A percentile compares a stretch with the other conserved stretches of the same genome.
Conservation (phyloP, 2,329 filamentous ascomycete genomes). For the Aspergillus chevalieri region DNA sequence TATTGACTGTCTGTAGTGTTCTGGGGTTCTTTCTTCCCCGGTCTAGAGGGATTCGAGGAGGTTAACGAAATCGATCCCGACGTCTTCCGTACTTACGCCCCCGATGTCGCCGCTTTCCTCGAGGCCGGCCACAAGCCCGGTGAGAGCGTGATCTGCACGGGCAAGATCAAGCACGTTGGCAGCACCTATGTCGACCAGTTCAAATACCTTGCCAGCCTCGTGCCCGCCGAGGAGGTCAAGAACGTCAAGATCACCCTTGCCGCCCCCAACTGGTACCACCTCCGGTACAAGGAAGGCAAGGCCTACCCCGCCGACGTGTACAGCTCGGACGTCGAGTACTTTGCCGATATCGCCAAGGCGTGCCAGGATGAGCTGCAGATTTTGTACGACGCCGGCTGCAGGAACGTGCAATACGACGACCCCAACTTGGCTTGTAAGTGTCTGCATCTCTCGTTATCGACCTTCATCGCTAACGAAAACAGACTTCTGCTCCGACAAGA, state of each 20-base stretch:
- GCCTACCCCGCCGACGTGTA: slow-evolving; percentile 55
- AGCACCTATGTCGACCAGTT: slow-evolving; percentile 55
- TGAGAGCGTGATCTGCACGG: slow-evolving; percentile 51
- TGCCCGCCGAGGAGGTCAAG: slow-evolving; percentile 56
- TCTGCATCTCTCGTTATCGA: neutral
- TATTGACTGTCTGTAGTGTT: slow-evolving; percentile 37
- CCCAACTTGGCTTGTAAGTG: slow-evolving; percentile 60
- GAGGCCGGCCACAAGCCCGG: slow-evolving; percentile 53
- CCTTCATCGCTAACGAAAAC: slow-evolving; percentile 2
- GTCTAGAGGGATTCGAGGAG: slow-evolving; percentile 51
- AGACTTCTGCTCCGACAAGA: slow-evolving; percentile 70
- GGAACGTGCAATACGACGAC: slow-evolving; percentile 64
- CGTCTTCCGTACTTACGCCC: slow-evolving; percentile 54
- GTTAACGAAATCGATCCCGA: slow-evolving; percentile 43
- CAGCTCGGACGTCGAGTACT: slow-evolving; percentile 55
- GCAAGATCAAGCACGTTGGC: slow-evolving; percentile 53
- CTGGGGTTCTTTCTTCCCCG: slow-evolving; percentile 53
- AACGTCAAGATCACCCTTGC: slow-evolving; percentile 65
- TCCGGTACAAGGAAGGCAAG: slow-evolving; percentile 52
- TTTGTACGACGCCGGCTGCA: slow-evolving; percentile 56
- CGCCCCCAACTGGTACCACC: slow-evolving; percentile 64
- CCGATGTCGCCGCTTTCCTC: slow-evolving; percentile 57
- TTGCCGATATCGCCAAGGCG: slow-evolving; percentile 58
- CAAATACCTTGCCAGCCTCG: slow-evolving; percentile 52
- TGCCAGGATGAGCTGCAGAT: slow-evolving; percentile 58